Conservation (phyloP, 129 eudicot genomes). For the Pulicaria dysenterica region DNA sequence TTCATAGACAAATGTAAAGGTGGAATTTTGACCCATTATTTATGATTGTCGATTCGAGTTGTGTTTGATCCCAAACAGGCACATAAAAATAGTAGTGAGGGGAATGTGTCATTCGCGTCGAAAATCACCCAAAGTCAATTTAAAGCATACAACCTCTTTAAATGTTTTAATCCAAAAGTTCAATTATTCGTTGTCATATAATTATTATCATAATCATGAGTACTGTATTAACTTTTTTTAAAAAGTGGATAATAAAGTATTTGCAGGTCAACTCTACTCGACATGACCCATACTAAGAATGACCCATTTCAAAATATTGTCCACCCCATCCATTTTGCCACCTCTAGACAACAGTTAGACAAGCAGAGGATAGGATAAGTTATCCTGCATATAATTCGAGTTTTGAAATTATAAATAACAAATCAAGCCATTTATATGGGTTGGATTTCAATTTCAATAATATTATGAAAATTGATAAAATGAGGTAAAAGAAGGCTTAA, state of each 20-base stretch:
- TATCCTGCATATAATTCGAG: background rate
- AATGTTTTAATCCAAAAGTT: background rate
- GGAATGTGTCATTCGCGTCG: background rate
- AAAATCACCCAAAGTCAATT: background rate
- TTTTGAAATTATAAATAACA: background rate
- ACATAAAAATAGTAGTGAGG: background rate
- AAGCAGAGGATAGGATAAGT: background rate
- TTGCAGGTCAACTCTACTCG: background rate
- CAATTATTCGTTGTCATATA: too few relatives aligned
- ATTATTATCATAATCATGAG: background rate
- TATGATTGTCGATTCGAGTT: background rate
- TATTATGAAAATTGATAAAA: background rate
- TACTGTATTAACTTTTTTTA: background rate
- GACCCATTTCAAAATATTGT: background rate
- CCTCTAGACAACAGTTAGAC: background rate
- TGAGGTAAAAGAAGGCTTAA: conserved; percentile 7
- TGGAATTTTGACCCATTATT: background rate
- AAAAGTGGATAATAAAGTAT: background rate
- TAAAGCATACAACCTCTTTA: background rate
- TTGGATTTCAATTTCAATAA: conserved; percentile 21
- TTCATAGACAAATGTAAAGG: background rate
- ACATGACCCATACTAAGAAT: background rate
- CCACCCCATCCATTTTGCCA: background rate
- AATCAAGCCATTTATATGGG: background rate
- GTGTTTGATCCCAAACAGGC: conserved; percentile 6